Evolutionary conservation across 345 rosid genomes (phyloP).

Genomic region (Heritiera fomes): DNA sequence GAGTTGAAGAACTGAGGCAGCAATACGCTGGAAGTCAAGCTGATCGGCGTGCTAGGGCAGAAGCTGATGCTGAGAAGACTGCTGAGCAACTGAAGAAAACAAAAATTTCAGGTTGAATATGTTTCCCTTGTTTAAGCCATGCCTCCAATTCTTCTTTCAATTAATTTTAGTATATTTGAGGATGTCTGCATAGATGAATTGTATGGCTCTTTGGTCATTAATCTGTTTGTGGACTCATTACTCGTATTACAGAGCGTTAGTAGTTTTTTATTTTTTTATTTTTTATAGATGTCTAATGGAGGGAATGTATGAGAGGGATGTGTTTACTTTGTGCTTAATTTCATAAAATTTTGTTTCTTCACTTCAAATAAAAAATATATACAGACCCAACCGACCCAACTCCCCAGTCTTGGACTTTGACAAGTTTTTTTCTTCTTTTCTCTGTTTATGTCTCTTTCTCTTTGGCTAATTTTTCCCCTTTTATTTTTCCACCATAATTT

Average conservation of each 20-base stretch:
- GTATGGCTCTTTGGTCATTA: neutral
- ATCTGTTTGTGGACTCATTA: neutral
- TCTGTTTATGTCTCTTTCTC: neutral
- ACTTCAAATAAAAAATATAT: neutral
- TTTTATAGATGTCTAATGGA: neutral
- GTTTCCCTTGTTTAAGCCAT: neutral
- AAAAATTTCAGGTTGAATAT: conserved; percentile 49
- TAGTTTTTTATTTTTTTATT: neutral
- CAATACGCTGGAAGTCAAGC: conserved; percentile 76
- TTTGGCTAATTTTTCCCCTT: neutral
- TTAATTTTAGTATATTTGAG: neutral
- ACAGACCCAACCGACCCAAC: neutral
- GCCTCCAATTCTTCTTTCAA: neutral
- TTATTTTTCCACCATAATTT: neutral
- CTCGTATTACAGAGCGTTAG: neutral
- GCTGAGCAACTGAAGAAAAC: conserved; percentile 52
- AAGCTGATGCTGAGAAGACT: conserved; percentile 48
- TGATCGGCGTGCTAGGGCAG: conserved; percentile 53
- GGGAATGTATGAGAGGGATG: neutral
- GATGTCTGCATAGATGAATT: neutral
- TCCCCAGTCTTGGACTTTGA: neutral
- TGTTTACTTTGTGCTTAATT: neutral
- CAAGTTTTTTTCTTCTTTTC: neutral
- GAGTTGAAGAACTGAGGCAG: conserved; percentile 49
- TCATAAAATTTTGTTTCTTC: neutral